Evolutionary conservation across 768 basidiomycete species (phyloP).

Genomic region (Mycena haematopus): DNA sequence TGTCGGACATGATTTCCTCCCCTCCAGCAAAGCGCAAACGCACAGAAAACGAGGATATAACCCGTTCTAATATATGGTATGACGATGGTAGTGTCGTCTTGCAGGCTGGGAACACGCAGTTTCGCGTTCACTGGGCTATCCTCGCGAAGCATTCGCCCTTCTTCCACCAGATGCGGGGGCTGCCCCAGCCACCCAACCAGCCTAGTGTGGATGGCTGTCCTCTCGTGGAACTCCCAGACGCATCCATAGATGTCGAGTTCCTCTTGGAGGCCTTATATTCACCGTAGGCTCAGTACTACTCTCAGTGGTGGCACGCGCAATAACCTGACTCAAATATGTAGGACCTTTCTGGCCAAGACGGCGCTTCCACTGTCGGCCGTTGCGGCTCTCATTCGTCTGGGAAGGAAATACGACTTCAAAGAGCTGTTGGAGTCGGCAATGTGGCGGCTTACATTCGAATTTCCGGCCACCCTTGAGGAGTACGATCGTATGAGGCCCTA

Average conservation of each 20-base stretch:
- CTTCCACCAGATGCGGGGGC: background rate
- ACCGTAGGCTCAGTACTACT: no score
- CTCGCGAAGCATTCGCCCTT: background rate
- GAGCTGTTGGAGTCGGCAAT: background rate
- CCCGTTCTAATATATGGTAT: background rate
- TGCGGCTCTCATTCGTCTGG: background rate
- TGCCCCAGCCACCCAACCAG: no score
- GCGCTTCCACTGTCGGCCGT: background rate
- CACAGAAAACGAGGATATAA: no score
- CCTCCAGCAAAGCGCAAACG: no score
- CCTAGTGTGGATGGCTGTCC: no score
- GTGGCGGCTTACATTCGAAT: background rate
- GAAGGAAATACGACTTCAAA: background rate
- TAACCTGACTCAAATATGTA: no score
- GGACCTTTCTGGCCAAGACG: background rate
- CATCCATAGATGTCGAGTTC: no score
- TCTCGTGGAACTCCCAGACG: no score
- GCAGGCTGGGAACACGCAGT: background rate
- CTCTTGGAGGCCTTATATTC: no score
- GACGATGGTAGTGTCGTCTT: background rate
- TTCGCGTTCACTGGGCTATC: background rate
- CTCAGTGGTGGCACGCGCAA: no score
- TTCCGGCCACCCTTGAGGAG: background rate
- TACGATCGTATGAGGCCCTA: background rate
- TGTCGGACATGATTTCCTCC: no score